Percentiles rank a stretch among this genome's conserved stretches.
These are phyloP conservation scores for Guadua angustifolia DNA, from an alignment of 176 grass and related monocot genomes.

Conservation along the genomic window DNA sequence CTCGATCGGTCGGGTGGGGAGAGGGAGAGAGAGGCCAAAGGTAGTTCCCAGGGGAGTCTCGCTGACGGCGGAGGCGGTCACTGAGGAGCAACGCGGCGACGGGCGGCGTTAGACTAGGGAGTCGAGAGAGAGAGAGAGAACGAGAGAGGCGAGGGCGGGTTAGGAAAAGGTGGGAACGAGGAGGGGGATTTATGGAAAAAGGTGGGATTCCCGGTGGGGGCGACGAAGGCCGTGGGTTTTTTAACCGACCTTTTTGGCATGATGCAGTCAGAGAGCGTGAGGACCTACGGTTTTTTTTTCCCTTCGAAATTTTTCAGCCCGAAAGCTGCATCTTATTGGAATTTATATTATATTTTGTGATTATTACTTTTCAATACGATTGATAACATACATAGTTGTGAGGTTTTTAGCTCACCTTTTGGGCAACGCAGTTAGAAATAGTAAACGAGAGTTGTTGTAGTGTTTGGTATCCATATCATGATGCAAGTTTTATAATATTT, in stretches of 20 bases:
- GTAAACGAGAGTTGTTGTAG: too few relatives aligned
- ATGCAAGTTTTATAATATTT: too few relatives aligned
- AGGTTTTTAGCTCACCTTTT: too few relatives aligned
- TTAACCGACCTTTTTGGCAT: background rate
- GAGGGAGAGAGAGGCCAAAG: background rate
- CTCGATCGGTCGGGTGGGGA: background rate
- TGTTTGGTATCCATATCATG: too few relatives aligned
- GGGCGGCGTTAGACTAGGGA: conserved; percentile 18
- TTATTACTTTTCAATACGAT: too few relatives aligned
- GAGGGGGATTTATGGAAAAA: conserved; percentile 48
- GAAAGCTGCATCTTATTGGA: too few relatives aligned
- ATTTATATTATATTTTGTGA: background rate
- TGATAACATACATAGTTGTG: too few relatives aligned
- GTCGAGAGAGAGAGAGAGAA: conserved; percentile 18
- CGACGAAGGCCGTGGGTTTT: conserved; percentile 38
- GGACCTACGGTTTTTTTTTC: too few relatives aligned
- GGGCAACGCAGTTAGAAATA: too few relatives aligned
- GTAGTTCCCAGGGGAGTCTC: background rate
- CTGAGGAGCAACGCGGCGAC: conserved; percentile 4
- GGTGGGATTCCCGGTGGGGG: background rate
- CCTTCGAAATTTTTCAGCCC: too few relatives aligned
- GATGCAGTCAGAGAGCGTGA: too few relatives aligned
- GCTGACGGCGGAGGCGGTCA: background rate
- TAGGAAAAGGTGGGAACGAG: background rate
- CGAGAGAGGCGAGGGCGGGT: background rate